These are phyloP conservation scores for Xanthoconium stramineum DNA, from an alignment of 768 basidiomycete genomes.

Conservation along the genomic window DNA sequence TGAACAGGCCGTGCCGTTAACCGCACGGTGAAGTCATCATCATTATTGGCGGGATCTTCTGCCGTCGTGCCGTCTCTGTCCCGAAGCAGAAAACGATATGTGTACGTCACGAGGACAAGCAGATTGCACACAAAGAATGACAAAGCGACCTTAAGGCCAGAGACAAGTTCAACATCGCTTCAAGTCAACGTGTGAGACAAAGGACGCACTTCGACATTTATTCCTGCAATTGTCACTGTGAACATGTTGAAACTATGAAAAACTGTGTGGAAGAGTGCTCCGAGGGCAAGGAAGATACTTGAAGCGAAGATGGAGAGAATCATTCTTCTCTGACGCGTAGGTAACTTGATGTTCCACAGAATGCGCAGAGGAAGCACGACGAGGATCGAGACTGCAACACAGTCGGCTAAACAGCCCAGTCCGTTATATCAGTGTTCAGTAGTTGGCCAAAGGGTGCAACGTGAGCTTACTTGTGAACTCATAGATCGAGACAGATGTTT, in stretches of 20 bases:
- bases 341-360: slow-evolving; percentile 22
- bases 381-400: slow-evolving; percentile 13
- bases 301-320: slow-evolving; percentile 23
- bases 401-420: slow-evolving; percentile 11
- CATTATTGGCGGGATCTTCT: background rate
- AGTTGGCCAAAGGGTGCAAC: background rate
- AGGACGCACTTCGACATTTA: slow-evolving; percentile 18
- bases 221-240: slow-evolving; percentile 3
- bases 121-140: background rate
- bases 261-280: slow-evolving; percentile 12
- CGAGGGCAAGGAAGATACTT: slow-evolving; percentile 14
- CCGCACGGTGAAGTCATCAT: background rate
- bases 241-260: slow-evolving; percentile 10
- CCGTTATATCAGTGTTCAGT: background rate
- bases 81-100: background rate
- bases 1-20: background rate
- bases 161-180: background rate
- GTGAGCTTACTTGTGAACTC: slow-evolving; percentile 14
- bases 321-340: slow-evolving; percentile 21
- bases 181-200: background rate
- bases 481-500: slow-evolving; percentile 3
- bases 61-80: background rate
- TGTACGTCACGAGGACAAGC: background rate
- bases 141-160: slow-evolving; percentile 9
- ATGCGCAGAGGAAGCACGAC: slow-evolving; percentile 18